A percentile compares a stretch with the other conserved stretches of the same genome.
phyloP scores from a whole-genome alignment of 106 monocot species.

The Amphibolis antarctica region DNA sequence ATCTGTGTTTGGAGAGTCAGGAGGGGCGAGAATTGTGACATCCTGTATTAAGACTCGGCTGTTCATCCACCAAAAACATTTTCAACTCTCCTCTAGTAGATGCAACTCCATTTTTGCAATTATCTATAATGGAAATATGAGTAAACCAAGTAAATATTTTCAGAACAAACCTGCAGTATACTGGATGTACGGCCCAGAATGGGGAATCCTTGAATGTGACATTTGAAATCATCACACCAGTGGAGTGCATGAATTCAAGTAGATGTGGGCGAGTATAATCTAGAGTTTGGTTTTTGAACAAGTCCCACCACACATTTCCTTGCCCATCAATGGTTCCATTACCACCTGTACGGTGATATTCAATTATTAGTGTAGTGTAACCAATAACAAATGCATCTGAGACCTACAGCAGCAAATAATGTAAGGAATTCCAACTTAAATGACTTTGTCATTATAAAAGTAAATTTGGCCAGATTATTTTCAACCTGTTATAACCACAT shows the following conservation, averaged over 20 bases:
- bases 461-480: not conserved
- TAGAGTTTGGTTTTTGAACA: slow-evolving; percentile 39
- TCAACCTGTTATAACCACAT: slow-evolving; percentile 70
- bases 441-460: not conserved
- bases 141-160: not conserved
- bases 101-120: slow-evolving; percentile 10
- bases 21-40: slow-evolving; percentile 73
- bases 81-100: slow-evolving; percentile 19
- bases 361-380: too few relatives aligned
- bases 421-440: not conserved
- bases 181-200: slow-evolving; percentile 91
- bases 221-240: slow-evolving; percentile 67
- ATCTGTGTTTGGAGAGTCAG: slow-evolving; percentile 82
- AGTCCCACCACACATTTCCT: slow-evolving; percentile 80
- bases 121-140: slow-evolving; percentile 10
- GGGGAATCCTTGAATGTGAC: slow-evolving; percentile 83
- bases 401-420: too few relatives aligned
- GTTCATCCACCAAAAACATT: slow-evolving; percentile 48
- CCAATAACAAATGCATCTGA: not conserved
- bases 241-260: slow-evolving; percentile 73
- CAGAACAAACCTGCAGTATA: slow-evolving; percentile 71
- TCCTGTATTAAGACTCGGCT: slow-evolving; percentile 66
- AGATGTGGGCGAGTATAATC: slow-evolving; percentile 78
- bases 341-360: slow-evolving; percentile 29
- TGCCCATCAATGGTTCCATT: slow-evolving; percentile 93